A percentile compares a stretch with the other conserved stretches of the same genome.
These are phyloP conservation scores for Luffa acutangula DNA, from an alignment of 306 rosid genomes.

Conservation along the genomic window DNA sequence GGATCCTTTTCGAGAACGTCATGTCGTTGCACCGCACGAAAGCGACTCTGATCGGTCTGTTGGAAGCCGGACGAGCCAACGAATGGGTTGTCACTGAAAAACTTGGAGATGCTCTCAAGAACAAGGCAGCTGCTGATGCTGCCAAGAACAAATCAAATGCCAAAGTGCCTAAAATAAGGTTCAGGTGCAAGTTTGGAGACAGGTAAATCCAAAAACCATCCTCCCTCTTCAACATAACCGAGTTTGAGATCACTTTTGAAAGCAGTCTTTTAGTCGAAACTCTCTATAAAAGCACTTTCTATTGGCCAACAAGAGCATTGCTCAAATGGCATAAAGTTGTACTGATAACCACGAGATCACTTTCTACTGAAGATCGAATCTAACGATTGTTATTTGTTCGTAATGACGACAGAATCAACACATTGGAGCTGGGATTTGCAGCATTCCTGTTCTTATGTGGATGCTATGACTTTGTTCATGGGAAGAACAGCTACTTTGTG, in stretches of 20 bases:
- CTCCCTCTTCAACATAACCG: not conserved
- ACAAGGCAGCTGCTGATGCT: conserved; percentile 66
- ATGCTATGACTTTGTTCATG: conserved; percentile 87
- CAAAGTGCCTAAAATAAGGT: conserved; percentile 38
- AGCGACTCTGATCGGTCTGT: conserved; percentile 75
- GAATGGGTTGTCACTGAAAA: conserved; percentile 99
- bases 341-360: too few species aligned
- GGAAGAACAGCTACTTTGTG: conserved; percentile 81
- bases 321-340: too few species aligned
- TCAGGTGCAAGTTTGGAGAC: conserved; percentile 49
- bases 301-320: too few species aligned
- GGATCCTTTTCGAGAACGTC: conserved; percentile 98
- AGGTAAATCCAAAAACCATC: conserved; percentile 36
- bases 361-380: not conserved
- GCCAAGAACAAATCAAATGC: conserved; percentile 45
- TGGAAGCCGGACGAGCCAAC: conserved; percentile 77
- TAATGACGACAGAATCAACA: conserved; percentile 42
- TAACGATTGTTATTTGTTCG: not conserved
- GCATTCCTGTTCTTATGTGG: conserved; percentile 83
- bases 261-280: not conserved
- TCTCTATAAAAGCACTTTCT: too few species aligned
- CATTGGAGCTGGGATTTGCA: conserved; percentile 88
- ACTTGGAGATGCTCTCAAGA: conserved; percentile 72
- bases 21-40: conserved; percentile 99
- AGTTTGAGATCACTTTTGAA: not conserved